Conservation (phyloP, 2,329 filamentous ascomycete genomes). For the Trichoderma sp. region DNA sequence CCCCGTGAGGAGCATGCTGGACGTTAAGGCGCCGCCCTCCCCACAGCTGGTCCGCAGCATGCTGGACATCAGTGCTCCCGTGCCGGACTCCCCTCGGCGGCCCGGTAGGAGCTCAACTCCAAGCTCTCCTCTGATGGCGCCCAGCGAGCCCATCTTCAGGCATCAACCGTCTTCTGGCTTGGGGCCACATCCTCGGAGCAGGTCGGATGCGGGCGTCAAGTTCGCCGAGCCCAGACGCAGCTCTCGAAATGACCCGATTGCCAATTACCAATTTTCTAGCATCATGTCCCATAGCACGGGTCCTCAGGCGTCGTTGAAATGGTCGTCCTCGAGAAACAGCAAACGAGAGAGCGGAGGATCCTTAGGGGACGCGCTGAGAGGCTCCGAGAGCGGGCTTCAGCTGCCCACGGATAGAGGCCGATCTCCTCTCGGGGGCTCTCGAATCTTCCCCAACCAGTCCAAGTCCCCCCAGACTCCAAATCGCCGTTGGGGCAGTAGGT, state of each 20-base stretch:
- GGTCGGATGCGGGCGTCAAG: conserved; percentile 56
- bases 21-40: conserved; percentile 51
- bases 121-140: conserved; percentile 37
- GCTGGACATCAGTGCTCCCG: conserved; percentile 52
- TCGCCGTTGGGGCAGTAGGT: conserved; percentile 46
- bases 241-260: conserved; percentile 47
- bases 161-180: conserved; percentile 31
- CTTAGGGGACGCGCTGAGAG: conserved; percentile 56
- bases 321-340: conserved; percentile 45
- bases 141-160: conserved; percentile 32
- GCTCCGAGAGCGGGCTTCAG: conserved; percentile 45
- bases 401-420: conserved; percentile 52
- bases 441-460: conserved; percentile 45
- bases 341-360: conserved; percentile 40
- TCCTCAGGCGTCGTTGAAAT: conserved; percentile 52
- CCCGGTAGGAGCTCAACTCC: conserved; percentile 41
- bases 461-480: conserved; percentile 57
- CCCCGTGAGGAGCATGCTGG: conserved; percentile 67
- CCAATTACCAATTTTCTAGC: conserved; percentile 64
- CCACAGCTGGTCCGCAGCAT: conserved; percentile 53
- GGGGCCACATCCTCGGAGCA: conserved; percentile 50
- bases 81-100: conserved; percentile 34
- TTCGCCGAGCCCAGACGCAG: conserved; percentile 44
- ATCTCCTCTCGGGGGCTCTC: conserved; percentile 45
- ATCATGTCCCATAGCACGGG: conserved; percentile 58